phyloP scores from a whole-genome alignment of 768 basidiomycete species.

The Lactarius psammicola region DNA sequence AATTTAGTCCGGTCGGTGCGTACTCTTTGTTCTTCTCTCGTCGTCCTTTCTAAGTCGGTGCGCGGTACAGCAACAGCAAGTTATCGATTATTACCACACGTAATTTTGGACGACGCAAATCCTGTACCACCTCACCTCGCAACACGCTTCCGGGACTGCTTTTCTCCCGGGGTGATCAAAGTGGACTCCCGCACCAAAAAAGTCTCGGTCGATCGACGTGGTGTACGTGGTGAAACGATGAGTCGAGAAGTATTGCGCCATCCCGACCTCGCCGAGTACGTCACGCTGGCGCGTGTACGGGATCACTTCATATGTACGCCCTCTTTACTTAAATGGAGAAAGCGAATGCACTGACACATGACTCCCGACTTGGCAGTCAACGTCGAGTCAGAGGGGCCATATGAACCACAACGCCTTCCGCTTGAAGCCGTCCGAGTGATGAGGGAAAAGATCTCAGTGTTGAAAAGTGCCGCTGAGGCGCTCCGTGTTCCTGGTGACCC shows the following conservation, averaged over 20 bases:
- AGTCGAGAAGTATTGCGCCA: slow-evolving; percentile 90
- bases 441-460: slow-evolving; percentile 68
- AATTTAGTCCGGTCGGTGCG: slow-evolving; percentile 92
- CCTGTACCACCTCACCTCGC: slow-evolving; percentile 77
- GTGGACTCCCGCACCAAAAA: slow-evolving; percentile 55
- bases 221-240: slow-evolving; percentile 82
- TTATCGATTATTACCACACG: slow-evolving; percentile 87
- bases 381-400: slow-evolving; percentile 89
- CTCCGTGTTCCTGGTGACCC: slow-evolving; percentile 44
- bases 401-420: slow-evolving; percentile 78
- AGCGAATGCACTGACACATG: slow-evolving; percentile 7
- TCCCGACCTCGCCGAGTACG: slow-evolving; percentile 82
- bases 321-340: background rate
- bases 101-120: slow-evolving; percentile 63
- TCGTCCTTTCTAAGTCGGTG: background rate
- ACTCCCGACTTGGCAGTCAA: slow-evolving; percentile 53
- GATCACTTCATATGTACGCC: slow-evolving; percentile 90
- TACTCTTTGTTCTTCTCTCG: slow-evolving; percentile 11
- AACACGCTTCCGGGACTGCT: slow-evolving; percentile 83
- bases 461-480: slow-evolving; percentile 58
- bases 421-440: slow-evolving; percentile 80
- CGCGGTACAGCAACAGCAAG: slow-evolving; percentile 77
- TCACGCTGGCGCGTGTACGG: slow-evolving; percentile 79
- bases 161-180: slow-evolving; percentile 77
- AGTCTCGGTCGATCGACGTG: slow-evolving; percentile 59